Evolutionary conservation across 2,329 filamentous ascomycete species (phyloP).

Genomic region (Colletotrichum coccodes): DNA sequence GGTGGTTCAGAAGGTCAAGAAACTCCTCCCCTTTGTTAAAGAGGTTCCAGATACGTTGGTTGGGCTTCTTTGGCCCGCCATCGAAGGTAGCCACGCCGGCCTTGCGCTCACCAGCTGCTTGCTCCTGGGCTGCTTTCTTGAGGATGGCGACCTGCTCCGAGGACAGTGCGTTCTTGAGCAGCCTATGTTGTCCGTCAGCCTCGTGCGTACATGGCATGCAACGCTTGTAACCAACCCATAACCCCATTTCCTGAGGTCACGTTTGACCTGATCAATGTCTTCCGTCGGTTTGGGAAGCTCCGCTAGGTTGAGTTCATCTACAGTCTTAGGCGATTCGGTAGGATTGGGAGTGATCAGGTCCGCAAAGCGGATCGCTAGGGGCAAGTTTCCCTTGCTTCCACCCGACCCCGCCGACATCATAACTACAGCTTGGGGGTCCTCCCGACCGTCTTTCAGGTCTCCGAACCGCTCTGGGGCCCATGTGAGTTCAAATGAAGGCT

Average conservation of each 20-base stretch:
- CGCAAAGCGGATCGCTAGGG: neutral
- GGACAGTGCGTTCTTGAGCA: neutral
- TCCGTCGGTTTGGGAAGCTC: neutral
- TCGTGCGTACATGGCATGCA: neutral
- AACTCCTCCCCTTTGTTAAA: slow-evolving; percentile 1
- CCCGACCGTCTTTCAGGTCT: neutral
- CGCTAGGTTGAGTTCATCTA: neutral
- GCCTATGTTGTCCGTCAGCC: too few species aligned
- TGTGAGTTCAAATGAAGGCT: neutral
- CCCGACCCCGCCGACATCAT: neutral
- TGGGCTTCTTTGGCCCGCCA: neutral
- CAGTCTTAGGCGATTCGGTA: neutral
- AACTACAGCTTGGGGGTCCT: neutral
- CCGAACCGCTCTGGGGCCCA: neutral
- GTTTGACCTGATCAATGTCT: neutral
- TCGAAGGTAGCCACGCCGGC: neutral
- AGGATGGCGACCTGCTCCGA: neutral
- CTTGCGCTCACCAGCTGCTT: neutral
- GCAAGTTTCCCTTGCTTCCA: neutral
- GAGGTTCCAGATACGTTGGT: slow-evolving; percentile 7
- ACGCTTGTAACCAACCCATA: too few species aligned
- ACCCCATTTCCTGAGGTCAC: neutral
- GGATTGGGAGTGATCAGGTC: slow-evolving; percentile 1
- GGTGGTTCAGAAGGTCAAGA: neutral
- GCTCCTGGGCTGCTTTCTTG: neutral